Evolutionary conservation across 2,329 filamentous ascomycete genomes (phyloP).

Genomic region (Grosmannia penicillata): DNA sequence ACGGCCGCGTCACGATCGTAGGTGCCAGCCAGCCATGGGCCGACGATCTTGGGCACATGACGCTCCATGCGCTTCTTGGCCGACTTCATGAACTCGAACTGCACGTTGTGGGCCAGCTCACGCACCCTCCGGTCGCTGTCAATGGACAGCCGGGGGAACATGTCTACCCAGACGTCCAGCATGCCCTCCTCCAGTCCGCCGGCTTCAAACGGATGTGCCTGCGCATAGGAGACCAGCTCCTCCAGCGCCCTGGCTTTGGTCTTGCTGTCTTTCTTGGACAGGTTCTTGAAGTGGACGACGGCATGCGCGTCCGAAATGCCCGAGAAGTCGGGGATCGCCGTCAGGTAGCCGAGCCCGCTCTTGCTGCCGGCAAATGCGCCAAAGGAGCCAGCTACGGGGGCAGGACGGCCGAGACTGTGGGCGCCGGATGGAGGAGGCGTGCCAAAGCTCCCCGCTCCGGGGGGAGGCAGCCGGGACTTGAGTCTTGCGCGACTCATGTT

Average conservation of each 20-base stretch:
- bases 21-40: conserved; percentile 79
- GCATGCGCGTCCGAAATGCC: conserved; percentile 65
- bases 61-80: conserved; percentile 73
- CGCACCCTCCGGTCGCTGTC: conserved; percentile 79
- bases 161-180: conserved; percentile 69
- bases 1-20: conserved; percentile 76
- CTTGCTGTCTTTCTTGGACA: conserved; percentile 82
- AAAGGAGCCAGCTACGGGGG: conserved; percentile 15
- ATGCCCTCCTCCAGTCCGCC: conserved; percentile 63
- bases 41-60: conserved; percentile 61
- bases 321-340: conserved; percentile 70
- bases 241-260: conserved; percentile 87
- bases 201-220: conserved; percentile 35
- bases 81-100: conserved; percentile 45
- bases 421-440: background rate
- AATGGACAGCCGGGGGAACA: conserved; percentile 82
- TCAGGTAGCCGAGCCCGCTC: conserved; percentile 61
- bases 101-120: conserved; percentile 67
- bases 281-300: conserved; percentile 81
- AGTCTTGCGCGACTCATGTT: background rate
- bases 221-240: conserved; percentile 56
- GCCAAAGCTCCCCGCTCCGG: background rate
- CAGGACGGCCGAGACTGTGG: conserved; percentile 9
- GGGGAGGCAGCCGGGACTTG: background rate
- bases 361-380: conserved; percentile 25